Conservation (phyloP, 768 basidiomycete genomes). For the Cyclocybe aegerita region DNA sequence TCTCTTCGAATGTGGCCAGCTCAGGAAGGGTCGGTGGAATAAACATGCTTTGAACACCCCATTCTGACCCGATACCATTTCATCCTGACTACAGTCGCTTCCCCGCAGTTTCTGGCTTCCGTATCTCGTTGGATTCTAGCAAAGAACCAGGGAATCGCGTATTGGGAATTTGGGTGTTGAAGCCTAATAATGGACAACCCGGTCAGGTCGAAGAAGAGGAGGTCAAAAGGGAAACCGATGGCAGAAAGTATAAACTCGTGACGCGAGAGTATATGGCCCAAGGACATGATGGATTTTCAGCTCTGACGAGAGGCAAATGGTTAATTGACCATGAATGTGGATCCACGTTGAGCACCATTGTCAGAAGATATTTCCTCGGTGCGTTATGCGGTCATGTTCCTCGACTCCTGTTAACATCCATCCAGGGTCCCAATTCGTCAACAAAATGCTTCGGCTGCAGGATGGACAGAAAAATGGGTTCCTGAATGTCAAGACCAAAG, state of each 20-base stretch:
- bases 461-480: slow-evolving; percentile 30
- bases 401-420: not conserved
- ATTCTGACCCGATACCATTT: not conserved
- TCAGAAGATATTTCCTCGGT: slow-evolving; percentile 86
- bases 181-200: slow-evolving; percentile 26
- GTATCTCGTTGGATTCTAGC: slow-evolving; percentile 85
- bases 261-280: slow-evolving; percentile 86
- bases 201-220: slow-evolving; percentile 46
- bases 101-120: slow-evolving; percentile 82
- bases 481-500: slow-evolving; percentile 40
- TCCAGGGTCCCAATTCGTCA: slow-evolving; percentile 73
- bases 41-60: not conserved
- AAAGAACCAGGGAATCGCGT: slow-evolving; percentile 71
- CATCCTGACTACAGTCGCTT: slow-evolving; percentile 60
- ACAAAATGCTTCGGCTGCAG: slow-evolving; percentile 50
- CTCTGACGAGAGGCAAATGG: slow-evolving; percentile 62
- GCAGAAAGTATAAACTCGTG: slow-evolving; percentile 72
- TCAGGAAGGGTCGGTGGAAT: slow-evolving; percentile 73
- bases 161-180: slow-evolving; percentile 65
- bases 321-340: slow-evolving; percentile 86
- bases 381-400: slow-evolving; percentile 3
- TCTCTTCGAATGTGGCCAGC: slow-evolving; percentile 79
- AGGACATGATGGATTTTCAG: slow-evolving; percentile 80
- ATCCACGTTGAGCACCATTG: slow-evolving; percentile 72
- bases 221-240: slow-evolving; percentile 51